Conservation (phyloP, 2,329 filamentous ascomycete genomes). For the Aureobasidium musti region DNA sequence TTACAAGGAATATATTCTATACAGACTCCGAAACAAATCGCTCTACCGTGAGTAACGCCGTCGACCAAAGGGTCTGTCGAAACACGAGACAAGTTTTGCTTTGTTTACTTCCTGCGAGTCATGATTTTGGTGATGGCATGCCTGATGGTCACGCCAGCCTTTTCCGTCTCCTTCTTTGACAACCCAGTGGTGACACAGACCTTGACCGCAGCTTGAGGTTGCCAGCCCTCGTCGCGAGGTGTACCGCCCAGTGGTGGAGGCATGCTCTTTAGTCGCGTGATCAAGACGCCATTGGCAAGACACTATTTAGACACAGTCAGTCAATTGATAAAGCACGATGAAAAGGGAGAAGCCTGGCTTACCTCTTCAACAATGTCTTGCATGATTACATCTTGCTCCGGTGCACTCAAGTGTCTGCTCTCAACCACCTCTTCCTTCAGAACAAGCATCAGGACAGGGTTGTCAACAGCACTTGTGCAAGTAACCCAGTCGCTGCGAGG, state of each 20-base stretch:
- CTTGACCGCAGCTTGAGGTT: slow-evolving; percentile 79
- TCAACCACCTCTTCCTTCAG: slow-evolving; percentile 81
- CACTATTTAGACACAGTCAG: slow-evolving; percentile 54
- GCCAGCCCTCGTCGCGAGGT: slow-evolving; percentile 66
- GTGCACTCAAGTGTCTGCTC: slow-evolving; percentile 64
- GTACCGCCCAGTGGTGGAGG: slow-evolving; percentile 61
- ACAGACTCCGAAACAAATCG: slow-evolving; percentile 3
- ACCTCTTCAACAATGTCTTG: slow-evolving; percentile 98
- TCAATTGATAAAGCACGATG: not conserved
- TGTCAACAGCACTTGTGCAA: slow-evolving; percentile 78
- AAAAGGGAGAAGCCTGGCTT: slow-evolving; percentile 40
- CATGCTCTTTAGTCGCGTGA: slow-evolving; percentile 80
- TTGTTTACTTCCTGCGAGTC: slow-evolving; percentile 47
- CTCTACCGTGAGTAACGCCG: not conserved
- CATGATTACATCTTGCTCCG: slow-evolving; percentile 81
- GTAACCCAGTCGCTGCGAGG: slow-evolving; percentile 90
- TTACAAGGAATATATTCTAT: slow-evolving; percentile 14
- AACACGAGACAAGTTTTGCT: not conserved
- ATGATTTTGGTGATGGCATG: slow-evolving; percentile 95
- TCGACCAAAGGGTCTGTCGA: not conserved
- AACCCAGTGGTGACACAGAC: slow-evolving; percentile 86
- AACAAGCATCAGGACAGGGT: slow-evolving; percentile 80
- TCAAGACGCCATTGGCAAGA: slow-evolving; percentile 82
- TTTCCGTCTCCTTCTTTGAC: slow-evolving; percentile 93
- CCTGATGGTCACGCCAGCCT: slow-evolving; percentile 81